These are phyloP conservation scores for Globisporangium spiculum DNA, from an alignment of 352 stramenopile species.

Conservation along the genomic window DNA sequence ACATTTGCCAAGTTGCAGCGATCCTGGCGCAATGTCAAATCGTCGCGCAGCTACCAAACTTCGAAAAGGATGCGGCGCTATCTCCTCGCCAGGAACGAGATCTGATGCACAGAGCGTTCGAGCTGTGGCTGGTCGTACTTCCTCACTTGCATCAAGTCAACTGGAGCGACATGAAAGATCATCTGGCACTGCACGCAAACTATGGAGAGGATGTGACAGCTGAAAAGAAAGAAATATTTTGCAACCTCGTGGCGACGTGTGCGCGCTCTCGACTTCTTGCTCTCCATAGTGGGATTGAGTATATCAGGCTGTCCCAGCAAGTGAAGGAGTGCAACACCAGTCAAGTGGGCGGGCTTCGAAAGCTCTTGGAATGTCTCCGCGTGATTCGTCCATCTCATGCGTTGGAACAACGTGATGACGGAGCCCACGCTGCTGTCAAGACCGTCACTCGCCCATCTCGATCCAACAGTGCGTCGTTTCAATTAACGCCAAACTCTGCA, in stretches of 20 bases:
- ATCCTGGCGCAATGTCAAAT: slow-evolving; percentile 42
- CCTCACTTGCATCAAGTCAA: slow-evolving; percentile 55
- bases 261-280: slow-evolving; percentile 37
- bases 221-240: slow-evolving; percentile 69
- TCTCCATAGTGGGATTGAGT: slow-evolving; percentile 35
- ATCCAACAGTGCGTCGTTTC: slow-evolving; percentile 13
- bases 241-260: slow-evolving; percentile 38
- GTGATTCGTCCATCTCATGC: slow-evolving; percentile 22
- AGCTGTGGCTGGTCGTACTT: slow-evolving; percentile 59
- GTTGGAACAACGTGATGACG: background rate
- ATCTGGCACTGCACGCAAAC: slow-evolving; percentile 46
- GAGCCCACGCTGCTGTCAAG: background rate
- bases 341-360: slow-evolving; percentile 25
- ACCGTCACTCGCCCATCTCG: slow-evolving; percentile 1
- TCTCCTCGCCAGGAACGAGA: slow-evolving; percentile 36
- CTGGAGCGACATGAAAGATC: slow-evolving; percentile 49
- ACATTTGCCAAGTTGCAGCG: slow-evolving; percentile 70
- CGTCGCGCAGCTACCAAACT: slow-evolving; percentile 24
- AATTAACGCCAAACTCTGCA: background rate
- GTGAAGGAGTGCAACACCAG: slow-evolving; percentile 23
- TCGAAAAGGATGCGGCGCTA: slow-evolving; percentile 27
- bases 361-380: slow-evolving; percentile 30
- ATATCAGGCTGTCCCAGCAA: slow-evolving; percentile 32
- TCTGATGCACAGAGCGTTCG: slow-evolving; percentile 47
- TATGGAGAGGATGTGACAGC: slow-evolving; percentile 37